Evolutionary conservation across 179 eudicot genomes (phyloP), one percentile per base, ranked within the genome.

Genomic region (Dionaea muscipula): DNA sequence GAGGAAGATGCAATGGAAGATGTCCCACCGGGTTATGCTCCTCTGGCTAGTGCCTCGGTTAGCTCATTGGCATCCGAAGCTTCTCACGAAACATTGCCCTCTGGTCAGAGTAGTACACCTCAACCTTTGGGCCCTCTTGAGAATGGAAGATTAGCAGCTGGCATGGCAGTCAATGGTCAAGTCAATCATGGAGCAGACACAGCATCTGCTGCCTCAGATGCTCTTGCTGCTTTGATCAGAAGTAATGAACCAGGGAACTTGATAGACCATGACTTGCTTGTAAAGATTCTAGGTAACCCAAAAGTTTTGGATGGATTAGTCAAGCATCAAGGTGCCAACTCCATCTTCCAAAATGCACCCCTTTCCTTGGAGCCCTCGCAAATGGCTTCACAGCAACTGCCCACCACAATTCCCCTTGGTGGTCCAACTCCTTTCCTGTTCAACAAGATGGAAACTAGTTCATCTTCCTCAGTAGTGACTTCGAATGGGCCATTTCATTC

Each of bases 1-100:
- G 95, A 86, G 35, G 95, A 86, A 67, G 95, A 81, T 38, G 48
- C 67, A 20, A 27, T 68, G 12, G 64, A 27, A 17, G 85, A 84
- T 51, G 7, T 63, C 11, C 60, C 71, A 41, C 23, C 45, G 26
- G 68, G 54, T 60, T 48, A 56, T 21, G 21, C 53, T 25, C 36
- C 63, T 33, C 36, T 73, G 39, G 41, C 26, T 28, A n/a, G 51
- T 35, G 51, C 45, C 46, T 22, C 68, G 15, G 43, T 60, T 57
- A 57, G 27, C 20, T 47, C 80, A 48, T 72, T 56, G 11, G 50
- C 61, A 3, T 56, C 59, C 6, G 24, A 36, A n/a, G 21, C 27
- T n/a, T 22, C 78, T 15, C 57, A 64, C 23, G 61, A 59, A 26
- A 18, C 55, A 21, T 39, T 5, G 51, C 7, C 77, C 52, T 55